Conservation (phyloP, 176 grass and related monocot genomes). For the Ampelocalamus luodianensis region DNA sequence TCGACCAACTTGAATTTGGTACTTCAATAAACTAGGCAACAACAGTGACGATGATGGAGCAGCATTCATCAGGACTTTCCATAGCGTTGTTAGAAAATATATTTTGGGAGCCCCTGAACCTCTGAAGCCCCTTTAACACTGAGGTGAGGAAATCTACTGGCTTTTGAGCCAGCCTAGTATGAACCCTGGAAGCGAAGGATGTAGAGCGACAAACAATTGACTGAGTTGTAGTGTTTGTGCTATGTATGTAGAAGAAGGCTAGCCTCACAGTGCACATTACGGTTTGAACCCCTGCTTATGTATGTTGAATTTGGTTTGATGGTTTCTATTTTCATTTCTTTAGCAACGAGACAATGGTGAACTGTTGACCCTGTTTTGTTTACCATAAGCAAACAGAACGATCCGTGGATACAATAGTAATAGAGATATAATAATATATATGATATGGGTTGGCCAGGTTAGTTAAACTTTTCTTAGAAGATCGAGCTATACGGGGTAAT, state of each 20-base stretch:
- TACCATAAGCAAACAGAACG: background rate
- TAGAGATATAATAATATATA: too few species aligned
- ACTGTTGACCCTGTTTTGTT: background rate
- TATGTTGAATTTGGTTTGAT: background rate
- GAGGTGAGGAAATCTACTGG: slow-evolving; percentile 73
- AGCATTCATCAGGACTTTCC: slow-evolving; percentile 57
- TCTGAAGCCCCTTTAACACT: slow-evolving; percentile 71
- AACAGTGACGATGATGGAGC: background rate
- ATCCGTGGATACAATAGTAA: too few species aligned
- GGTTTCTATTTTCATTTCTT: background rate
- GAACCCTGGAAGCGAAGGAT: slow-evolving; percentile 71
- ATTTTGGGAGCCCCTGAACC: slow-evolving; percentile 53
- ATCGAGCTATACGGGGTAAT: too few species aligned
- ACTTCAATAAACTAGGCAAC: background rate
- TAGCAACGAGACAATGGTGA: background rate
- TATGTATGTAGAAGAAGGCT: background rate
- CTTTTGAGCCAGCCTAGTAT: slow-evolving; percentile 75
- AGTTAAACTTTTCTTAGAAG: too few species aligned
- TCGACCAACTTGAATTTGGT: too few species aligned
- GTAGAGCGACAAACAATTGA: slow-evolving; percentile 25
- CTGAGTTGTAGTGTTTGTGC: slow-evolving; percentile 5
- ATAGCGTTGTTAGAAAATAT: slow-evolving; percentile 62
- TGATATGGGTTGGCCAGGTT: too few species aligned
- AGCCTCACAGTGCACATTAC: background rate
- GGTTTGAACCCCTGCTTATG: too few species aligned